Evolutionary conservation across 805 yeast genomes (phyloP), one percentile per base, ranked within the genome.

Genomic region (Kluyveromyces wickerhamii): DNA sequence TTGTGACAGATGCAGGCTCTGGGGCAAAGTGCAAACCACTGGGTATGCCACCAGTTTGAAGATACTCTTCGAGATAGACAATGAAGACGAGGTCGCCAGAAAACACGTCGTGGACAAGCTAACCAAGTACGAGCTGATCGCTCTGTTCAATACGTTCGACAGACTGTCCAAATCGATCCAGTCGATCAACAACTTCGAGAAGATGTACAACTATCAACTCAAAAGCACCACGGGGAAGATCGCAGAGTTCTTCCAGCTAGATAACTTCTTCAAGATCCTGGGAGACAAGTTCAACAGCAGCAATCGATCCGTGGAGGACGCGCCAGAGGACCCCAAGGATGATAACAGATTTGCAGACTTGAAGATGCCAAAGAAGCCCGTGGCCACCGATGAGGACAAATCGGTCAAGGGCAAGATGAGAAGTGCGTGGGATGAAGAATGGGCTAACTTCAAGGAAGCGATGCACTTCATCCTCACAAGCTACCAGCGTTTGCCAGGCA

Each of bases 31-130:
- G 20, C 98, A 92, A 64, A 86, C 95, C 2, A 85, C 92, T 11
- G 99, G 99, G 14, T 92, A 92, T 58, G 99, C 96, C 13, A 92
- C 99, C 7, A 94, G 96, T 1, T 71, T 92, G 51, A 92, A 92
- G 57, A 72, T 89, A 16, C 65, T 92, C 39, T 86, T 92, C 56
- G 97, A 89, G 56, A 60, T 79, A 35, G 69, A 68, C 40, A 70
- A 73, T 16, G 48, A 53, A 21, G 64, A 63, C 32, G 66, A 66
- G 33, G 55, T 52, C n/a, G 64, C 63, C 24, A 55, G 50, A 28
- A 68, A 68, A 30, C 60, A 66, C 29, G 72, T 71, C 18, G 71
- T 81, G 29, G 67, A 77, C 39, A 71, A 68, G 37, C 69, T 83
- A 52, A 70, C 83, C 26, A 72, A 86, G 47, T 77, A 84, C 40